phyloP scores from a whole-genome alignment of 495 filamentous ascomycete genomes.

The Podospora pseudocomata region DNA sequence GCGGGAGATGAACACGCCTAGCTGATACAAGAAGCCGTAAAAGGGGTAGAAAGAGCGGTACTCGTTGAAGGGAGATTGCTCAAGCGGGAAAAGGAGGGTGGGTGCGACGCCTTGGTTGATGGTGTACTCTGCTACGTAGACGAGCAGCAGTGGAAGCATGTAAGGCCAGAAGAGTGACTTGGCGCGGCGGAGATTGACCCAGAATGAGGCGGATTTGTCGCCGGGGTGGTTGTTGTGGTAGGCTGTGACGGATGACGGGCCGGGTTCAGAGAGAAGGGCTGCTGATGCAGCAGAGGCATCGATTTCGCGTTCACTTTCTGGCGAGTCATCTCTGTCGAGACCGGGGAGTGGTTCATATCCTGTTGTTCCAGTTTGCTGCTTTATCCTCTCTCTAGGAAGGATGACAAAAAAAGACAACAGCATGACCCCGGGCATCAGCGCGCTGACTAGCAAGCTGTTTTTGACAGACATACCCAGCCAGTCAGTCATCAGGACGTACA shows the following conservation, averaged over 20 bases:
- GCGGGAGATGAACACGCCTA: slow-evolving; percentile 89
- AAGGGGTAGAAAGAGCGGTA: slow-evolving; percentile 88
- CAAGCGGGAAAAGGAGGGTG: slow-evolving; percentile 80
- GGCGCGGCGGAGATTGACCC: slow-evolving; percentile 42
- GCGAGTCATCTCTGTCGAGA: background rate
- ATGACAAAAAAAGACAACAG: slow-evolving; percentile 77
- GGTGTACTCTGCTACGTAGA: slow-evolving; percentile 93
- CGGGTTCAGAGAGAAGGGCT: background rate
- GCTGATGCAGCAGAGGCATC: background rate
- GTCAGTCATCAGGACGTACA: slow-evolving; percentile 83
- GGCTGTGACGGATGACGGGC: background rate
- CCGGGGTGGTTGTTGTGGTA: background rate
- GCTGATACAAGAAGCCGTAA: slow-evolving; percentile 88
- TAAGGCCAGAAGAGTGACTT: slow-evolving; percentile 49
- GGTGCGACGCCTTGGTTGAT: slow-evolving; percentile 93
- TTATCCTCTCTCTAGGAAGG: slow-evolving; percentile 62
- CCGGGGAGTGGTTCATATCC: background rate
- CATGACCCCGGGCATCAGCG: slow-evolving; percentile 78
- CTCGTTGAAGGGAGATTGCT: slow-evolving; percentile 67
- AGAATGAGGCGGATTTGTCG: slow-evolving; percentile 35
- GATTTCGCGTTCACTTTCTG: slow-evolving; percentile 25
- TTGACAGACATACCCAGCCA: slow-evolving; percentile 66
- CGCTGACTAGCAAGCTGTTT: slow-evolving; percentile 67
- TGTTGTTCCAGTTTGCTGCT: slow-evolving; percentile 31
- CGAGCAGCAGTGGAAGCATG: slow-evolving; percentile 87